Percentiles rank a stretch among this genome's conserved stretches.
Evolutionary conservation across 495 filamentous ascomycete genomes (phyloP).

Genomic region (Aspergillus panamensis): DNA sequence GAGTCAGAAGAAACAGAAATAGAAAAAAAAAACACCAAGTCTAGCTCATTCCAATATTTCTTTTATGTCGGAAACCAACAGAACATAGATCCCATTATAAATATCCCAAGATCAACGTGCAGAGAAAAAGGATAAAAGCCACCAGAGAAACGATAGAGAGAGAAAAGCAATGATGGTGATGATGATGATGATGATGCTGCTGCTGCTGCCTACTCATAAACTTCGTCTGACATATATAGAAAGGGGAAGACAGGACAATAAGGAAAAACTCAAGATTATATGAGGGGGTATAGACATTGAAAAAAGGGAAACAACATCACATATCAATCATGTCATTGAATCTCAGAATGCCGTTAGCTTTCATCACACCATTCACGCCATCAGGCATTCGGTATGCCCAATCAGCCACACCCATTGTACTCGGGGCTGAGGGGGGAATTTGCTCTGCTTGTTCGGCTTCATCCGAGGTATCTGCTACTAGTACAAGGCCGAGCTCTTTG

Average conservation of each 20-base stretch:
- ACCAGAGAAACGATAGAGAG: slow-evolving; percentile 15
- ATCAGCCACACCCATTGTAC: slow-evolving; percentile 37
- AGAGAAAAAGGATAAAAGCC: slow-evolving; percentile 6
- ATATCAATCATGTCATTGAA: slow-evolving; percentile 97
- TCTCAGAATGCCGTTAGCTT: slow-evolving; percentile 76
- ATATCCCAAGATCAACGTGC: neutral
- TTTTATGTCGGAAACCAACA: neutral
- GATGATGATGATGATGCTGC: neutral
- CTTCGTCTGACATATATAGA: slow-evolving; percentile 14
- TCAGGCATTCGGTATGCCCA: slow-evolving; percentile 51
- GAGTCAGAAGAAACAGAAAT: slow-evolving; percentile 3
- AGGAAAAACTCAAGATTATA: slow-evolving; percentile 15
- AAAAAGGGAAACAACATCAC: slow-evolving; percentile 40
- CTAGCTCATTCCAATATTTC: slow-evolving; percentile 6
- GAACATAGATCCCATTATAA: neutral
- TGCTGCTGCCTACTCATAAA: slow-evolving; percentile 10
- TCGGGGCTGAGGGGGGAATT: slow-evolving; percentile 45
- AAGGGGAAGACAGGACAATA: neutral
- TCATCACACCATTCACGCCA: slow-evolving; percentile 84
- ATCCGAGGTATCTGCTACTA: slow-evolving; percentile 82
- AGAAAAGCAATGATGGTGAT: neutral
- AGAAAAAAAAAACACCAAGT: neutral
- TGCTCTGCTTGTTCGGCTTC: slow-evolving; percentile 36
- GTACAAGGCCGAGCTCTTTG: slow-evolving; percentile 86
- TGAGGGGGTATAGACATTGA: slow-evolving; percentile 12